These are phyloP conservation scores for Nitzschia sp. DNA, from an alignment of 108 stramenopile genomes.

Conservation along the genomic window DNA sequence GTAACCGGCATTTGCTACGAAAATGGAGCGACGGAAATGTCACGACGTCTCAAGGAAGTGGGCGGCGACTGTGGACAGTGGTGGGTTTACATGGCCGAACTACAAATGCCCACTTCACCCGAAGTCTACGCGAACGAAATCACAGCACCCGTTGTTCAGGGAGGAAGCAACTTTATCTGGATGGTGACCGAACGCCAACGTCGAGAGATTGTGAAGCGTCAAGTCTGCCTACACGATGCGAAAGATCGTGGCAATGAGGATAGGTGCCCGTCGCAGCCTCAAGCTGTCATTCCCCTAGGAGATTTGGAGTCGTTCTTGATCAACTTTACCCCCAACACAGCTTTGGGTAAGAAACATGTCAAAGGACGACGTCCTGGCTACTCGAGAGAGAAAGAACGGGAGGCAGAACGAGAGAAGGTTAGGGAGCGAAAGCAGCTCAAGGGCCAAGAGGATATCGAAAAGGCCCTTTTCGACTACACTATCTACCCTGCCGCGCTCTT, in stretches of 20 bases:
- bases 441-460: conserved; percentile 85
- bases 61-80: conserved; percentile 78
- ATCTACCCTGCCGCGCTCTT: conserved; percentile 86
- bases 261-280: conserved; percentile 63
- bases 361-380: conserved; percentile 79
- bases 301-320: conserved; percentile 82
- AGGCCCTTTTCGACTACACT: conserved; percentile 87
- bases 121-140: conserved; percentile 87
- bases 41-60: conserved; percentile 26
- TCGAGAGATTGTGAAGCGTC: conserved; percentile 67
- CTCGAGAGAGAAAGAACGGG: conserved; percentile 65
- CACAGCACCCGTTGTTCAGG: conserved; percentile 69
- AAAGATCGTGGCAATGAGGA: conserved; percentile 15
- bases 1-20: conserved; percentile 63
- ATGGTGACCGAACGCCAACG: conserved; percentile 87
- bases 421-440: conserved; percentile 85
- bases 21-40: conserved; percentile 23
- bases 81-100: conserved; percentile 89
- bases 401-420: conserved; percentile 68
- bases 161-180: conserved; percentile 84
- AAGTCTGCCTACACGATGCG: conserved; percentile 56
- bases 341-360: conserved; percentile 82
- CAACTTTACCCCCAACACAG: conserved; percentile 88
- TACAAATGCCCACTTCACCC: conserved; percentile 83
- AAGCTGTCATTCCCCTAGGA: conserved; percentile 84